These are phyloP conservation scores for Leishmania major DNA, from an alignment of 208 protist genomes.

Conservation along the genomic window DNA sequence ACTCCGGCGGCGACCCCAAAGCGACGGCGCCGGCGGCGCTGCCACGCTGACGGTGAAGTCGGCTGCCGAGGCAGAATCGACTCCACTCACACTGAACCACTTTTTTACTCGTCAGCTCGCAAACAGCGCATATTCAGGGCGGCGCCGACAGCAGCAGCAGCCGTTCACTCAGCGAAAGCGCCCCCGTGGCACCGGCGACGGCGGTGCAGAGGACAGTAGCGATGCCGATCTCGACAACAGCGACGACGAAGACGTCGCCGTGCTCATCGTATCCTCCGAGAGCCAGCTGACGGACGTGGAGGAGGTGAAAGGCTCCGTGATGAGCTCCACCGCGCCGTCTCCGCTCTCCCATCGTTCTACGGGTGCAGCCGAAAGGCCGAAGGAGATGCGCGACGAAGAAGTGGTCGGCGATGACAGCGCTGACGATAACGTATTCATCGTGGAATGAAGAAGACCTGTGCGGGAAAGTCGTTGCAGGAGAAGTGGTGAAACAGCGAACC, in stretches of 20 bases:
- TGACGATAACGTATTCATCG: conserved; percentile 30
- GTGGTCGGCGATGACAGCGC: conserved; percentile 4
- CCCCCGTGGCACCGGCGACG: not conserved
- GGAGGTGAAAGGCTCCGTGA: not conserved
- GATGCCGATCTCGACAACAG: conserved; percentile 1
- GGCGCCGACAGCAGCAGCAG: not conserved
- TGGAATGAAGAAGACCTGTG: conserved; percentile 15
- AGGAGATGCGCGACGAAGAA: not conserved
- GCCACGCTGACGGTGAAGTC: not conserved
- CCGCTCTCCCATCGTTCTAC: not conserved
- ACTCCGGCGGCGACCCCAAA: conserved; percentile 38
- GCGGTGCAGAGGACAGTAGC: not conserved
- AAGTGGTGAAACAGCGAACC: not conserved
- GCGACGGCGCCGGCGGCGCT: conserved; percentile 6
- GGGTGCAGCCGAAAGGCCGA: not conserved
- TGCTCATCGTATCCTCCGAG: conserved; percentile 19
- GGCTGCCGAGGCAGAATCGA: not conserved
- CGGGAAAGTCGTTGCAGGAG: not conserved
- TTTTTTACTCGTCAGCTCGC: conserved; percentile 21
- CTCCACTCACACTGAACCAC: conserved; percentile 23
- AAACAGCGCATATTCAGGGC: not conserved
- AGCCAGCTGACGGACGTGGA: conserved; percentile 6
- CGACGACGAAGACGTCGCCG: conserved; percentile 9
- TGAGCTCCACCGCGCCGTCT: not conserved
- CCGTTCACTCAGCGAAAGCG: not conserved